Conservation (phyloP, 2,329 filamentous ascomycete genomes). For the Pseudocercospora musae region DNA sequence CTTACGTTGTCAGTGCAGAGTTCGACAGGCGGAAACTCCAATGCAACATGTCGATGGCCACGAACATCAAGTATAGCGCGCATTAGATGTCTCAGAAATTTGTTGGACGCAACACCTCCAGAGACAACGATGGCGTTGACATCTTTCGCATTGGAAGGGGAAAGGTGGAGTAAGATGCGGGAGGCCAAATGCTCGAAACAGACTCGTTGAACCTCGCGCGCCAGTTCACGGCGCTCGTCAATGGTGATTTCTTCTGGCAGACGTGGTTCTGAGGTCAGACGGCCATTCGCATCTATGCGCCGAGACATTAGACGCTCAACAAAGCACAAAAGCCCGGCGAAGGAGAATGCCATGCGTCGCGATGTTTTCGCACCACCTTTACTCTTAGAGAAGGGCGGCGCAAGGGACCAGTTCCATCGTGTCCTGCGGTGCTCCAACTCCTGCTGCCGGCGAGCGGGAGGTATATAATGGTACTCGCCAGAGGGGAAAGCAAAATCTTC, state of each 20-base stretch:
- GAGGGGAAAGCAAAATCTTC: conserved; percentile 74
- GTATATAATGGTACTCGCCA: conserved; percentile 53
- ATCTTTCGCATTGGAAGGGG: conserved; percentile 6
- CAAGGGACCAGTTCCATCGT: conserved; percentile 64
- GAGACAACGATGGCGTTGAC: conserved; percentile 71
- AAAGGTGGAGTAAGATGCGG: conserved; percentile 59
- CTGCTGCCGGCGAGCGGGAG: conserved; percentile 60
- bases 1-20: conserved; percentile 83
- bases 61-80: conserved; percentile 59
- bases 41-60: conserved; percentile 58
- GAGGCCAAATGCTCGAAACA: conserved; percentile 84
- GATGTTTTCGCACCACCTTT: conserved; percentile 37
- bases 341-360: conserved; percentile 63
- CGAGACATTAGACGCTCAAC: conserved; percentile 56
- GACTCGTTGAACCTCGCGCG: conserved; percentile 69
- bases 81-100: conserved; percentile 67
- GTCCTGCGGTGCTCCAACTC: conserved; percentile 47
- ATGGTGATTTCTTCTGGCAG: conserved; percentile 44
- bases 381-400: conserved; percentile 63
- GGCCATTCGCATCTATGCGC: conserved; percentile 24
- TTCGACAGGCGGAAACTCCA: conserved; percentile 71
- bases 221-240: conserved; percentile 66
- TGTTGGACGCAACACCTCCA: conserved; percentile 86
- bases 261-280: conserved; percentile 34
- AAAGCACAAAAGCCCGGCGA: conserved; percentile 66